A percentile compares a stretch with the other conserved stretches of the same genome.
Conservation (phyloP, 2,329 filamentous ascomycete species). For the Phialophora chinensis region DNA sequence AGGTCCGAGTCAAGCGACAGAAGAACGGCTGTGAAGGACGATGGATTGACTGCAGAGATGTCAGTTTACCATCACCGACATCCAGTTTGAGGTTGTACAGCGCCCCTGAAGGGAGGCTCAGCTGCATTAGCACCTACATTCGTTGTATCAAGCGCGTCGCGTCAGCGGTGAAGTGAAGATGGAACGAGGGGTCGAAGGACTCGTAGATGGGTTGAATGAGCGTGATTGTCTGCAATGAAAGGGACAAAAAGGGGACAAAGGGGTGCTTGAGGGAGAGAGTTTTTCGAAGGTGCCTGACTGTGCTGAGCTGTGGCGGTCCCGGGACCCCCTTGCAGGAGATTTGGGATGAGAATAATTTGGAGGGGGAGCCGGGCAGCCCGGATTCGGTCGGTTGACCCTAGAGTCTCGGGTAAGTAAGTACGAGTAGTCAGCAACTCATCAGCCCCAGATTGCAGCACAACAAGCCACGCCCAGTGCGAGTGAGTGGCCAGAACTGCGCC, state of each 20-base stretch:
- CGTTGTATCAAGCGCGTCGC: not conserved
- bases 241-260: conserved; percentile 5
- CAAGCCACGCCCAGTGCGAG: conserved; percentile 17
- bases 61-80: not conserved
- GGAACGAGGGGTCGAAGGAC: not conserved
- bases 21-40: conserved; percentile 1
- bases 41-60: not conserved
- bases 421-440: conserved; percentile 15
- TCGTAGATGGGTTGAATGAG: conserved; percentile 3
- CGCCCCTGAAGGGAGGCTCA: not conserved
- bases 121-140: not conserved
- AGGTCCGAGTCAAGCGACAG: not conserved
- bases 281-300: conserved; percentile 1
- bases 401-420: conserved; percentile 5
- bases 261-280: not conserved
- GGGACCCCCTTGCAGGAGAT: conserved; percentile 12
- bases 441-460: not conserved
- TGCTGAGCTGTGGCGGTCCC: conserved; percentile 1
- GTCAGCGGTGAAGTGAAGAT: conserved; percentile 1
- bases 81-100: conserved; percentile 6
- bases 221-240: conserved; percentile 6
- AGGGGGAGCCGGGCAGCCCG: conserved; percentile 4
- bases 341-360: conserved; percentile 8
- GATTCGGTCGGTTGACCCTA: conserved; percentile 7
- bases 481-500: conserved; percentile 10